Conservation (phyloP, 2,329 filamentous ascomycete genomes). For the Diaporthe longicolla region DNA sequence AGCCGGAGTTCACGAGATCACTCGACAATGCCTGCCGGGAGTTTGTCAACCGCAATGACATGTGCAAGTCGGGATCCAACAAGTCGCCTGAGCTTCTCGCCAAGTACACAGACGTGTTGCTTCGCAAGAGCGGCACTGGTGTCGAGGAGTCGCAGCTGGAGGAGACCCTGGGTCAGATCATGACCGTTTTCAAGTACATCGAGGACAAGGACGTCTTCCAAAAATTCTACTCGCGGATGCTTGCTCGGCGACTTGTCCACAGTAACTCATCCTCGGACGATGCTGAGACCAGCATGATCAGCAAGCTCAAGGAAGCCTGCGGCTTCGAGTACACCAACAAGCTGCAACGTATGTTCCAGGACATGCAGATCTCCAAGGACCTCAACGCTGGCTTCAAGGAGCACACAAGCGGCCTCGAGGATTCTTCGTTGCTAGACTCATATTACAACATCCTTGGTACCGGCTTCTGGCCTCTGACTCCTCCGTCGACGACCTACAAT, state of each 20-base stretch:
- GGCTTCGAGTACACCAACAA: constrained; percentile 99
- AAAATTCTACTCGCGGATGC: constrained; percentile 98
- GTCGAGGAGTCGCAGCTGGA: constrained; percentile 96
- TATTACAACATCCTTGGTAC: constrained; percentile 95
- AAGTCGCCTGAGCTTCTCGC: constrained; percentile 95
- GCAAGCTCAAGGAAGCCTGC: constrained; percentile 97
- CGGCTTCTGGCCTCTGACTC: constrained; percentile 94
- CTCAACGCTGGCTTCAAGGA: constrained; percentile 91
- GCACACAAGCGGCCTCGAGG: constrained; percentile 75
- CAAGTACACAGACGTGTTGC: constrained; percentile 92
- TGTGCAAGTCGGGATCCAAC: constrained; percentile 93
- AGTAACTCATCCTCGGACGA: constrained; percentile 96
- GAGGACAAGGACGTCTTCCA: constrained; percentile 99
- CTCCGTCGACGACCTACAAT: constrained; percentile 89
- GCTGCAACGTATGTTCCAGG: constrained; percentile 99
- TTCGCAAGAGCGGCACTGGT: constrained; percentile 93
- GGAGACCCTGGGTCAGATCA: constrained; percentile 89
- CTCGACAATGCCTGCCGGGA: constrained; percentile 97
- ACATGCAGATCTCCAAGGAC: constrained; percentile 99
- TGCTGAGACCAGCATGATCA: constrained; percentile 99
- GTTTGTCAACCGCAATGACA: constrained; percentile 97
- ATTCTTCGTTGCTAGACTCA: constrained; percentile 83
- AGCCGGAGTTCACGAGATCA: constrained; percentile 96
- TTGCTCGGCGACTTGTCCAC: constrained; percentile 94
- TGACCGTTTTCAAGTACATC: constrained; percentile 99